These are phyloP conservation scores for Schoenoplectus triqueter DNA, from an alignment of 202 grass and related monocot species.

Conservation along the genomic window DNA sequence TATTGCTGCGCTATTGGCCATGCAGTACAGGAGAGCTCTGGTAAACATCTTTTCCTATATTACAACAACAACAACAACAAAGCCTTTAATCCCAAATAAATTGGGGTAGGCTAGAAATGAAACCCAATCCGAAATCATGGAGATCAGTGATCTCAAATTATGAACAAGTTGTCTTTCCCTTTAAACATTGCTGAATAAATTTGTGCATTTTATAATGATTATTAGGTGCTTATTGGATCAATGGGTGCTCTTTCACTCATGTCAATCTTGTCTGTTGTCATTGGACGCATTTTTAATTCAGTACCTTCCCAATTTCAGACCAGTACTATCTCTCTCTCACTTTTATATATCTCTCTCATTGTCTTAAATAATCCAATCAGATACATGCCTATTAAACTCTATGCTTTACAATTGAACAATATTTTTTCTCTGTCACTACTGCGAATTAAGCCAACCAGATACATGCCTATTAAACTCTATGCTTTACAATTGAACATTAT, in stretches of 20 bases:
- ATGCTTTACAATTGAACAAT: background rate
- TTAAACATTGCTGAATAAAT: background rate
- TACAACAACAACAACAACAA: background rate
- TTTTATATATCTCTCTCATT: background rate
- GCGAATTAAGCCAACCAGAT: background rate
- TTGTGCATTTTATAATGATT: slow-evolving; percentile 31
- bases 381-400: slow-evolving; percentile 7
- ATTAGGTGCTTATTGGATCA: slow-evolving; percentile 86
- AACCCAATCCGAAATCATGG: too few relatives aligned
- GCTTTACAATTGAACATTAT: background rate
- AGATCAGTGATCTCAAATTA: too few relatives aligned
- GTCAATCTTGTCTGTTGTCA: slow-evolving; percentile 83
- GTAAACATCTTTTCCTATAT: slow-evolving; percentile 48
- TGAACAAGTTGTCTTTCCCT: background rate
- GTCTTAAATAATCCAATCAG: background rate
- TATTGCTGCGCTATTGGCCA: slow-evolving; percentile 85
- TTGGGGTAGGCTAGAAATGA: too few relatives aligned
- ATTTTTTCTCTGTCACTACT: background rate
- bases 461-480: background rate
- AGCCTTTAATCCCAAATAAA: too few relatives aligned
- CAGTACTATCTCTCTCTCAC: slow-evolving; percentile 46
- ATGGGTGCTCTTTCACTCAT: slow-evolving; percentile 87
- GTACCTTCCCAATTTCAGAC: slow-evolving; percentile 94
- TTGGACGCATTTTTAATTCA: slow-evolving; percentile 83
- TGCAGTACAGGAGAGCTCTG: slow-evolving; percentile 91